Evolutionary conservation across 306 rosid species (phyloP).

Genomic region (Abrus pulchellus): DNA sequence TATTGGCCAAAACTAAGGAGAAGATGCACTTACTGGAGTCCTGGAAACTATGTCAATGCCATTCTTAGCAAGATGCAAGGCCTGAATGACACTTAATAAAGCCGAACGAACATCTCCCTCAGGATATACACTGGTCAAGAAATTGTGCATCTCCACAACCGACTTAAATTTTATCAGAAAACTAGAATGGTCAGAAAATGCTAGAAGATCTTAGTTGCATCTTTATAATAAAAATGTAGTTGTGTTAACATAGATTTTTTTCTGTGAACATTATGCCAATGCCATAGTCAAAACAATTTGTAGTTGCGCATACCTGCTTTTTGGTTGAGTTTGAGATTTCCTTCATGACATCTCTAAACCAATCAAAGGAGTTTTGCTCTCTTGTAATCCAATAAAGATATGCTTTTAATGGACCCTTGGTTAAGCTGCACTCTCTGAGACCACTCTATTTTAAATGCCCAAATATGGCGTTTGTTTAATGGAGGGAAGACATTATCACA

Average conservation of each 20-base stretch:
- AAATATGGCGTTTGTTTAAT: constrained; percentile 46
- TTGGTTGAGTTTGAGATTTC: constrained; percentile 64
- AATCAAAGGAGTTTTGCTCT: constrained; percentile 90
- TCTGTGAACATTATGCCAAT: background rate
- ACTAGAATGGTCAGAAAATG: constrained; percentile 45
- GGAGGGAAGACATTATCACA: constrained; percentile 27
- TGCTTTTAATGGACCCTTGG: constrained; percentile 72
- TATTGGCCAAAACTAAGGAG: constrained; percentile 39
- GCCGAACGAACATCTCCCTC: constrained; percentile 83
- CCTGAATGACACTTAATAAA: constrained; percentile 74
- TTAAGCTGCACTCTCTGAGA: constrained; percentile 58
- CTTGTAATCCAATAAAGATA: constrained; percentile 90
- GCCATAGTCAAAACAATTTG: constrained; percentile 19
- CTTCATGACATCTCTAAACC: constrained; percentile 86
- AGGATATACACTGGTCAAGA: constrained; percentile 76
- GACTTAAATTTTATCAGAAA: constrained; percentile 56
- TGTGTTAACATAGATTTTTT: background rate
- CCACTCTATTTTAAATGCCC: constrained; percentile 65
- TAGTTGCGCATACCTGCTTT: constrained; percentile 61
- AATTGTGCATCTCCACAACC: constrained; percentile 80
- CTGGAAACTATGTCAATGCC: constrained; percentile 77
- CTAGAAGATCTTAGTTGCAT: constrained; percentile 32
- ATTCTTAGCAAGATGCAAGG: constrained; percentile 70
- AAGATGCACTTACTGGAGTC: constrained; percentile 69
- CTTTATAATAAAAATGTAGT: background rate